Evolutionary conservation across 1,284 basidiomycete genomes (phyloP).

Genomic region (Ganoderma boninense): DNA sequence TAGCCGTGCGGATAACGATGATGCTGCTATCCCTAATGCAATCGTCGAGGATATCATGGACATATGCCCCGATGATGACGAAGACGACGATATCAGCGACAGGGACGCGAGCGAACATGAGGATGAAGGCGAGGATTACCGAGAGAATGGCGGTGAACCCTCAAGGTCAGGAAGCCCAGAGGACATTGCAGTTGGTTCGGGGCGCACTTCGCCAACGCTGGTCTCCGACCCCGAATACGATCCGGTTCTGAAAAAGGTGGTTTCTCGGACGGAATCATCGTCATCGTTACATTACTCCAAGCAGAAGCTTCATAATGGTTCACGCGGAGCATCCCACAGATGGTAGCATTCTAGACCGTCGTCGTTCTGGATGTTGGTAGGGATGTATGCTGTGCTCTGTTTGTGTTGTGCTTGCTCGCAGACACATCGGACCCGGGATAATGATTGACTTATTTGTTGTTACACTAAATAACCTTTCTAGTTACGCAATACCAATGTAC

Average conservation of each 20-base stretch:
- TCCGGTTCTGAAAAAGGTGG: conserved; percentile 5
- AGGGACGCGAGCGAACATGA: conserved; percentile 3
- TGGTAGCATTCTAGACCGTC: conserved; percentile 5
- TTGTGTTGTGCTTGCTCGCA: conserved; percentile 1
- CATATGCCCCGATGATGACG: conserved; percentile 25
- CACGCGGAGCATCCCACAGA: not conserved
- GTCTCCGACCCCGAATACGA: conserved; percentile 25
- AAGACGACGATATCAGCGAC: conserved; percentile 23
- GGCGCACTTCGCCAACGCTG: conserved; percentile 26
- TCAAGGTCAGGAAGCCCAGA: conserved; percentile 29
- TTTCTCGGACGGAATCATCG: not conserved
- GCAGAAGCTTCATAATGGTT: conserved; percentile 2
- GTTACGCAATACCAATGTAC: conserved; percentile 15
- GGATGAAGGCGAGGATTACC: conserved; percentile 4
- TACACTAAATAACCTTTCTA: conserved; percentile 6
- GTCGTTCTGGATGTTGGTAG: not conserved
- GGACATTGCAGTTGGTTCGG: conserved; percentile 16
- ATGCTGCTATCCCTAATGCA: conserved; percentile 17
- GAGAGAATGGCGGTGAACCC: conserved; percentile 12
- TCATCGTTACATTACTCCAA: not conserved
- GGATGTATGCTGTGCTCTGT: not conserved
- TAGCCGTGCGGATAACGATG: conserved; percentile 25
- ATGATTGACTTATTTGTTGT: conserved; percentile 18
- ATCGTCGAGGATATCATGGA: conserved; percentile 32
- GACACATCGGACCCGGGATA: not conserved